Evolutionary conservation across 345 rosid genomes (phyloP).

Genomic region (Chamaenerion angustifolium): DNA sequence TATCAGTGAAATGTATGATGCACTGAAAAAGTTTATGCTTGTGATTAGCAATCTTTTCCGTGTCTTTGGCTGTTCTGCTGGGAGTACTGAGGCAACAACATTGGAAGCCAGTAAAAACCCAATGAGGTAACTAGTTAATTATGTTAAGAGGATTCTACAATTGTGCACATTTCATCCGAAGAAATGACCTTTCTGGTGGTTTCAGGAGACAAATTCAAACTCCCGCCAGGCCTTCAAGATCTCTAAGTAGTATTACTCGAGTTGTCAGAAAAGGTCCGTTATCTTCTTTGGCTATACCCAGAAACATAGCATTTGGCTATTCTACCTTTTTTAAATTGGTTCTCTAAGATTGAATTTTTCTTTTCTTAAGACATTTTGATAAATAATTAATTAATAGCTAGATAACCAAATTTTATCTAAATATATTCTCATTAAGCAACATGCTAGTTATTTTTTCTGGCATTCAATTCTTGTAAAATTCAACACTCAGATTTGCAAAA

Average conservation of each 20-base stretch:
- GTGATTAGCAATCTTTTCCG: conserved; percentile 77
- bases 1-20: neutral
- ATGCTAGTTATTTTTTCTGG: no score
- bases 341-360: no score
- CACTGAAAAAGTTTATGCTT: neutral
- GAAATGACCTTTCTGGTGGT: conserved; percentile 5
- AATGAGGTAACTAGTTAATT: conserved; percentile 51
- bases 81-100: conserved; percentile 68
- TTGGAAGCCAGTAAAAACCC: conserved; percentile 99
- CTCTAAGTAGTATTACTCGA: conserved; percentile 69
- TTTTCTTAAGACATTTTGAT: no score
- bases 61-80: conserved; percentile 67
- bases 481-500: no score
- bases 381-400: no score
- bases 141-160: no score
- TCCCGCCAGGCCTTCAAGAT: conserved; percentile 66
- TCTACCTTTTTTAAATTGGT: no score
- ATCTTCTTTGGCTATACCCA: neutral
- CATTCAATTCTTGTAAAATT: no score
- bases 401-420: no score
- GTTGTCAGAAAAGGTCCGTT: conserved; percentile 80
- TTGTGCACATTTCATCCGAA: neutral
- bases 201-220: conserved; percentile 74
- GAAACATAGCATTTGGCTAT: no score
- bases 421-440: no score